Base-by-base conservation (phyloP, 345 rosid genomes). In the Abelmoschus esculentus region DNA sequence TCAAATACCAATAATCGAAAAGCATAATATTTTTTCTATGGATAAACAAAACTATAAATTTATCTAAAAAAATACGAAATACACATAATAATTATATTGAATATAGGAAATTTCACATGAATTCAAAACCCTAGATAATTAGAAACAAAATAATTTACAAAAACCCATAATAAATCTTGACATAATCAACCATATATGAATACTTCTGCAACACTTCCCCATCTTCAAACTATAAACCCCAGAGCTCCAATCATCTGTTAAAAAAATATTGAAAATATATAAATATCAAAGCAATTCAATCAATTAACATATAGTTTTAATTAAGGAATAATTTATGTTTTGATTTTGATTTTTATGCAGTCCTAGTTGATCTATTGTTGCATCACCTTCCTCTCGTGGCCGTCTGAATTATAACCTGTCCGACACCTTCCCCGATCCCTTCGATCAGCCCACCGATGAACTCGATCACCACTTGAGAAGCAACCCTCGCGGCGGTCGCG, bases 351-450 rank as follows among this genome's bases (percentile, higher is more conserved):
- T 53, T 68, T 53, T 17, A 68, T 53, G 31, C 3, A 68, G 17
- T 19, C 22, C 32, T 34, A 34, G 46, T 10, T 59, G 70, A 66
- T 49, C 55, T 46, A 22, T 63, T 19, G n/a, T 7, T n/a, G 26
- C n/a, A 2, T 49, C 70, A 26, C 67, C 82, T 81, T 15, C 86
- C 87, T 81, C 83, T 83, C 7, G 80, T 14, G 1, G 85, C 28
- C 59, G 77, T 75, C 60, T 84, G 87, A 46, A 79, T 38, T 31
- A 93, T 49, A 29, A 67, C 89, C 67, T 93, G 85, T 6, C 97
- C 97, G 32, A 88, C 81, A 17, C 91, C 89, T 88, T 93, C 91
- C 5, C 97, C 98, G 2, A 93, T 38, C 29, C 92, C 96, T 70
- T 93, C 95, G 7, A 89, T 71, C 40, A 93, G 76, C 5, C 86